Percentiles rank a stretch among this genome's conserved stretches.
Evolutionary conservation across 1,284 basidiomycete species (phyloP).

Genomic region (Ganoderma meredithae): DNA sequence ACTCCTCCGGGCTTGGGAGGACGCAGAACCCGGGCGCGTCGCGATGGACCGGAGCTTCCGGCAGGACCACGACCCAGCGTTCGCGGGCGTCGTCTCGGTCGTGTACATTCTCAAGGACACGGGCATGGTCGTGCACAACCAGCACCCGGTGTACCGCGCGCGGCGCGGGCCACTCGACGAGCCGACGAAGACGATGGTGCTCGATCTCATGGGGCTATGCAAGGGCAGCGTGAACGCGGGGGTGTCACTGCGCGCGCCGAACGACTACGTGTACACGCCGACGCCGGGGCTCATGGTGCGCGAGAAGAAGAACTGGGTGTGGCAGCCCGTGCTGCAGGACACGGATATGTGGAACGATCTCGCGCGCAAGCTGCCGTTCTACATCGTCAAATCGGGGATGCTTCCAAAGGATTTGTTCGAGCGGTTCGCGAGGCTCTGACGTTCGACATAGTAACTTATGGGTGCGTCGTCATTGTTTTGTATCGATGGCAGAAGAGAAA

Average conservation of each 20-base stretch:
- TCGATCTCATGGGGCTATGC: constrained; percentile 6
- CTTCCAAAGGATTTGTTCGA: constrained; percentile 1
- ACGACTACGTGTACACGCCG: constrained; percentile 1
- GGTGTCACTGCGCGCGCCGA: background rate
- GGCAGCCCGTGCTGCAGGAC: constrained; percentile 4
- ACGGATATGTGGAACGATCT: background rate
- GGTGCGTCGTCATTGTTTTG: background rate
- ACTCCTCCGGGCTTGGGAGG: constrained; percentile 6
- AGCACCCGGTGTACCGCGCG: constrained; percentile 11
- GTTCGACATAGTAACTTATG: background rate
- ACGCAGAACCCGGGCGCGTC: constrained; percentile 12
- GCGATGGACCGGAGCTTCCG: constrained; percentile 13
- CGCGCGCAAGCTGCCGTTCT: background rate
- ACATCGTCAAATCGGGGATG: constrained; percentile 1
- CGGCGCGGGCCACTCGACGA: constrained; percentile 1
- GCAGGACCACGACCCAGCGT: constrained; percentile 1
- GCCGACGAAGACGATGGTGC: constrained; percentile 3
- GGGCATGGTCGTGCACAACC: constrained; percentile 14
- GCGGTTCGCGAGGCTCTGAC: constrained; percentile 5
- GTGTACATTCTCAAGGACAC: constrained; percentile 16
- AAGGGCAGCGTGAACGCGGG: constrained; percentile 10
- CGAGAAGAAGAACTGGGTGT: constrained; percentile 8
- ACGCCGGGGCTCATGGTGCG: constrained; percentile 12
- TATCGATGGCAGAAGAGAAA: background rate
- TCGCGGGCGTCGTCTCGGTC: constrained; percentile 12